Evolutionary conservation across 1,139 yeast genomes (phyloP).

Genomic region (Lodderomyces parapsilosis): DNA sequence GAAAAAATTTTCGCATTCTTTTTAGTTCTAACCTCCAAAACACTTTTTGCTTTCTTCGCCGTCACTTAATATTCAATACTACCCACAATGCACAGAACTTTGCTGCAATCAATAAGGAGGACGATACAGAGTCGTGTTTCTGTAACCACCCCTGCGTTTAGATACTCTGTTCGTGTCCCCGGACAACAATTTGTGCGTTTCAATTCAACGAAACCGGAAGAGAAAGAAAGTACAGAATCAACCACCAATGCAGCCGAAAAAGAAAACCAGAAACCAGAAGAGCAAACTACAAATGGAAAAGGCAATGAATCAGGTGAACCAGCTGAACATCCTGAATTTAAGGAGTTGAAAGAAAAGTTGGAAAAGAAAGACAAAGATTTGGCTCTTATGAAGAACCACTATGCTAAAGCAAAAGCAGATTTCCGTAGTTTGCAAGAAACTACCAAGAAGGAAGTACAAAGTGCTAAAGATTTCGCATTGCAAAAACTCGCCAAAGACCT

Average conservation of each 20-base stretch:
- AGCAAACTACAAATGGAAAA: not conserved
- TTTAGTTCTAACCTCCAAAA: not conserved
- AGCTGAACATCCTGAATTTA: conserved; percentile 11
- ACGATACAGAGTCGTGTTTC: conserved; percentile 20
- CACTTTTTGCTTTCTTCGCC: too few relatives aligned
- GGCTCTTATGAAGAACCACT: conserved; percentile 80
- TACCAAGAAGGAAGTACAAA: conserved; percentile 81
- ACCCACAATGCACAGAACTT: conserved; percentile 33
- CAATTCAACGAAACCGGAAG: conserved; percentile 21
- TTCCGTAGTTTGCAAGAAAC: conserved; percentile 92
- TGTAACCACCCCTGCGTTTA: conserved; percentile 11
- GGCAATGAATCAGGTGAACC: conserved; percentile 21
- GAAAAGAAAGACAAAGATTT: conserved; percentile 73
- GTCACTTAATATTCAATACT: too few relatives aligned
- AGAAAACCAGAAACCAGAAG: conserved; percentile 5
- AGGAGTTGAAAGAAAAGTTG: conserved; percentile 54
- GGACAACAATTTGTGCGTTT: conserved; percentile 19
- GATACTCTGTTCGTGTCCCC: conserved; percentile 15
- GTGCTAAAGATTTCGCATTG: conserved; percentile 87
- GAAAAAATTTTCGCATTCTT: conserved; percentile 3
- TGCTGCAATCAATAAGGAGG: conserved; percentile 26
- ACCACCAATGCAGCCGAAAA: conserved; percentile 8
- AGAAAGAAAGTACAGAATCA: conserved; percentile 11
- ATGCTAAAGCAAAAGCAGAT: conserved; percentile 84
- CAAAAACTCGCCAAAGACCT: conserved; percentile 92